Evolutionary conservation across 2,329 filamentous ascomycete genomes (phyloP).

Genomic region (Amauroascus niger): DNA sequence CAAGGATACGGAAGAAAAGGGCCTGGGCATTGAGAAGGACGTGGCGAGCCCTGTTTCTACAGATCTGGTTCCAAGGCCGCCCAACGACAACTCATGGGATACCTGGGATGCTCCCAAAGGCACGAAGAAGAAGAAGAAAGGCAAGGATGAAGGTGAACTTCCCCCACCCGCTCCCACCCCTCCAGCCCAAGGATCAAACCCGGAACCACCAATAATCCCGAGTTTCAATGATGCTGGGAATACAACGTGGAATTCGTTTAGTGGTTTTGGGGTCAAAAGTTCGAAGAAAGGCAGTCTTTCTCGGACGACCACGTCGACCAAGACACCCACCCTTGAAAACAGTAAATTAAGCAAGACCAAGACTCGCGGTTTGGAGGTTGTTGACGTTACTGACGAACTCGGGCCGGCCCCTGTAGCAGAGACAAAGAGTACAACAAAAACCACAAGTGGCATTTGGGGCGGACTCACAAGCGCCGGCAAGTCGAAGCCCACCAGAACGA

Average conservation of each 20-base stretch:
- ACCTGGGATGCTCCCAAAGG: conserved; percentile 33
- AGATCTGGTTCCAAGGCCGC: conserved; percentile 14
- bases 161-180: conserved; percentile 42
- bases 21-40: conserved; percentile 27
- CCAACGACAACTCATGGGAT: conserved; percentile 23
- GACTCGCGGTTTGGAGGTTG: conserved; percentile 21
- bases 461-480: conserved; percentile 2
- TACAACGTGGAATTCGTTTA: conserved; percentile 33
- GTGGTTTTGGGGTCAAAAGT: conserved; percentile 25
- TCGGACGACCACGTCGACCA: conserved; percentile 17
- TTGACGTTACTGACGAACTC: conserved; percentile 20
- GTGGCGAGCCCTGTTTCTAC: conserved; percentile 20
- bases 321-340: conserved; percentile 22
- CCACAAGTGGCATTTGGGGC: conserved; percentile 2
- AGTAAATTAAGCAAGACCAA: conserved; percentile 26
- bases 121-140: conserved; percentile 46
- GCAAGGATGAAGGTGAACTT: conserved; percentile 35
- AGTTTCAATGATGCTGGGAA: conserved; percentile 24
- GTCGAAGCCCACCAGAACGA: conserved; percentile 7
- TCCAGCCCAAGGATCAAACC: conserved; percentile 37
- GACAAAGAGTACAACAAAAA: conserved; percentile 22
- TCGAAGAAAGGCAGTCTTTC: conserved; percentile 36
- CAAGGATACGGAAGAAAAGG: conserved; percentile 41
- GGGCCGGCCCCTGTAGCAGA: conserved; percentile 31
- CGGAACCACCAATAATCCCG: conserved; percentile 29